These are phyloP conservation scores for Papiliotrema flavescens DNA, from an alignment of 1,284 basidiomycete genomes.

Conservation along the genomic window DNA sequence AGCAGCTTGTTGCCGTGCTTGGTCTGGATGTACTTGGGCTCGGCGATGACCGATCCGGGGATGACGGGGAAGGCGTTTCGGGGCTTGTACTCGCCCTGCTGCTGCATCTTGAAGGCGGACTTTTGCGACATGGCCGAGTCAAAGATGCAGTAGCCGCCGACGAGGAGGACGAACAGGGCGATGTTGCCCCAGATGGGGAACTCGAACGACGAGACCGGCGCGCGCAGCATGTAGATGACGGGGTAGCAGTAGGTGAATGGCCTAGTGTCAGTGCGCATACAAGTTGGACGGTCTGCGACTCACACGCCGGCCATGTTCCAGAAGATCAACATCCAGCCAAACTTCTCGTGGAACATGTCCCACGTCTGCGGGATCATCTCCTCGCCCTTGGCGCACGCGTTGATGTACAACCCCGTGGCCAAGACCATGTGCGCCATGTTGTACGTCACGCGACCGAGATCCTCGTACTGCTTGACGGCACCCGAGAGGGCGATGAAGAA, in stretches of 20 bases:
- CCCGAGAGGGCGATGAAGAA: conserved; percentile 92
- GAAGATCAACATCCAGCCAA: conserved; percentile 92
- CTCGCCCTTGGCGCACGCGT: conserved; percentile 90
- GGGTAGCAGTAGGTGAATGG: conserved; percentile 87
- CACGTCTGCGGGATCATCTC: conserved; percentile 99
- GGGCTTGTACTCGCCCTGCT: conserved; percentile 79
- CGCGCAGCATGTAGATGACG: conserved; percentile 95
- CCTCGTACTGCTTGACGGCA: conserved; percentile 92
- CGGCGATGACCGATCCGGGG: conserved; percentile 77
- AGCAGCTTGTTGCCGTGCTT: conserved; percentile 68
- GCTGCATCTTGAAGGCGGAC: conserved; percentile 95
- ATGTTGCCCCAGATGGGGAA: conserved; percentile 63
- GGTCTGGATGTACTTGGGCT: conserved; percentile 90
- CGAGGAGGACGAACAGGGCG: conserved; percentile 56
- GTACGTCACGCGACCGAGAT: conserved; percentile 88
- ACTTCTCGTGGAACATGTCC: conserved; percentile 99
- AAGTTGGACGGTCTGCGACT: conserved; percentile 8
- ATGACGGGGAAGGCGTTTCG: conserved; percentile 92
- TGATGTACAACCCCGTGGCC: conserved; percentile 93
- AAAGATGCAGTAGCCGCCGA: conserved; percentile 84
- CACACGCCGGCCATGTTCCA: conserved; percentile 90
- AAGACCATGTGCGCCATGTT: conserved; percentile 98
- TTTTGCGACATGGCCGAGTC: conserved; percentile 93
- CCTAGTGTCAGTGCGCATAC: conserved; percentile 2
- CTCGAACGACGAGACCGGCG: conserved; percentile 79